These are phyloP conservation scores for Fusarium domesticum DNA, from an alignment of 2,329 filamentous ascomycete genomes.

Conservation along the genomic window DNA sequence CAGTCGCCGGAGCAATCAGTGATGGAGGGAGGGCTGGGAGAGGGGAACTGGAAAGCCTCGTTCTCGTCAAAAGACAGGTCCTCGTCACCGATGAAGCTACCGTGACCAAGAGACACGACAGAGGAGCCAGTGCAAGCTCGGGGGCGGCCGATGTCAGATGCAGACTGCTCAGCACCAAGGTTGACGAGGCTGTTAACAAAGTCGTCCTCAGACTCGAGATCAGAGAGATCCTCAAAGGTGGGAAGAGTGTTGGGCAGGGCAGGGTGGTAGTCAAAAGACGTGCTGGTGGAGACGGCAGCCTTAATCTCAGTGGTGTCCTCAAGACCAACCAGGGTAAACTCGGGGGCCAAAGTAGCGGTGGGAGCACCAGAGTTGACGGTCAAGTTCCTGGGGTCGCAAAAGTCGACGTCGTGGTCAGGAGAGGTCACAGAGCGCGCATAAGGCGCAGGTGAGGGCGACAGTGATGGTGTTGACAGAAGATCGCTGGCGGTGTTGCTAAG, in stretches of 20 bases:
- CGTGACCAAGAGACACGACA: conserved; percentile 67
- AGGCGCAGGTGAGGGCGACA: conserved; percentile 83
- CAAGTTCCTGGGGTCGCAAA: conserved; percentile 88
- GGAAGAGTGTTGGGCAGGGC: conserved; percentile 60
- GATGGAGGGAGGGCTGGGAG: conserved; percentile 57
- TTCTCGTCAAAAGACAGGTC: conserved; percentile 74
- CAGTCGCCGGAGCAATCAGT: conserved; percentile 44
- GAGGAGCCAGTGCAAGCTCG: conserved; percentile 66
- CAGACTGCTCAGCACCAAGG: conserved; percentile 46
- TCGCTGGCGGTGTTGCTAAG: conserved; percentile 64
- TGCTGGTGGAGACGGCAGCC: conserved; percentile 41
- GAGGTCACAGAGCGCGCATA: conserved; percentile 66
- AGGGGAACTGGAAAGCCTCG: conserved; percentile 56
- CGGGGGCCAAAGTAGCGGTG: conserved; percentile 50
- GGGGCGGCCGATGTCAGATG: conserved; percentile 62
- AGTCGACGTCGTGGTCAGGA: conserved; percentile 69
- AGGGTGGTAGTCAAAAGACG: conserved; percentile 51
- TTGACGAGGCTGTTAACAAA: conserved; percentile 70
- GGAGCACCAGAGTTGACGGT: conserved; percentile 62
- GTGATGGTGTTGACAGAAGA: conserved; percentile 72
- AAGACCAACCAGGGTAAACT: conserved; percentile 66
- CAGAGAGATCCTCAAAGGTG: conserved; percentile 80
- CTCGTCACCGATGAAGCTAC: conserved; percentile 72
- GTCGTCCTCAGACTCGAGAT: conserved; percentile 88
- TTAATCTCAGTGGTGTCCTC: conserved; percentile 58